Percentiles rank a stretch among this genome's conserved stretches.
Evolutionary conservation across 768 basidiomycete genomes (phyloP).

Genomic region (Dioszegia hungarica): DNA sequence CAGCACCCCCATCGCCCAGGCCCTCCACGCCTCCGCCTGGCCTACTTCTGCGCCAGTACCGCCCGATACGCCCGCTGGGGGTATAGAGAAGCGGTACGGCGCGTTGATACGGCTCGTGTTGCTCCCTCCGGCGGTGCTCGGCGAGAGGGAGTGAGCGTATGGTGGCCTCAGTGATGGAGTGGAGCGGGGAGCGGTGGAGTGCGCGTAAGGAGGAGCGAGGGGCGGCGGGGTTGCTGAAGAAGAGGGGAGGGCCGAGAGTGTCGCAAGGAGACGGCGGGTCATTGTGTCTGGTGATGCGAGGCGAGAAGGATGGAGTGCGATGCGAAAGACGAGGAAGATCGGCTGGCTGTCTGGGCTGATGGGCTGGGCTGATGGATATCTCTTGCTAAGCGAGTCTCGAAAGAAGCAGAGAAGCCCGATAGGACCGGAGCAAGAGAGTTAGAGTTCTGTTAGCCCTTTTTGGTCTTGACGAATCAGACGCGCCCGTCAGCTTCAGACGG

Average conservation of each 20-base stretch:
- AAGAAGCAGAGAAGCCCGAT: too few relatives aligned
- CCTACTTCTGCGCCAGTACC: neutral
- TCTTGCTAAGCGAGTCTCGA: too few relatives aligned
- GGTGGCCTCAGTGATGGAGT: conserved; percentile 1
- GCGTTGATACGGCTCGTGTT: neutral
- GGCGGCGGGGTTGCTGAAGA: conserved; percentile 3
- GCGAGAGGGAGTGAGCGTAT: neutral
- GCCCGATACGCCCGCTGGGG: neutral
- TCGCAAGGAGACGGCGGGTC: conserved; percentile 7
- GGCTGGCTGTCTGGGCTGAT: too few relatives aligned
- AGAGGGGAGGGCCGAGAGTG: too few relatives aligned
- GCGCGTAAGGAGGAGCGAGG: conserved; percentile 3
- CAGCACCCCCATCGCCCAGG: conserved; percentile 10
- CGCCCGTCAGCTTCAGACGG: too few relatives aligned
- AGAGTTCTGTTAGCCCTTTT: too few relatives aligned
- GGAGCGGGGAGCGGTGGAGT: neutral
- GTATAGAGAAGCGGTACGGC: neutral
- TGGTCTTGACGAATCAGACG: too few relatives aligned
- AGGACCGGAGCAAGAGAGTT: too few relatives aligned
- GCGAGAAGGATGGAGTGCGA: too few relatives aligned
- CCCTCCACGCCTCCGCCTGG: neutral
- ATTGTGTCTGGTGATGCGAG: too few relatives aligned
- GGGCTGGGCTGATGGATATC: too few relatives aligned
- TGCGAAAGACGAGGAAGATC: too few relatives aligned
- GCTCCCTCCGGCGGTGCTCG: neutral